Evolutionary conservation across 768 basidiomycete species (phyloP).

Genomic region (Phlegmacium glaucopus): DNA sequence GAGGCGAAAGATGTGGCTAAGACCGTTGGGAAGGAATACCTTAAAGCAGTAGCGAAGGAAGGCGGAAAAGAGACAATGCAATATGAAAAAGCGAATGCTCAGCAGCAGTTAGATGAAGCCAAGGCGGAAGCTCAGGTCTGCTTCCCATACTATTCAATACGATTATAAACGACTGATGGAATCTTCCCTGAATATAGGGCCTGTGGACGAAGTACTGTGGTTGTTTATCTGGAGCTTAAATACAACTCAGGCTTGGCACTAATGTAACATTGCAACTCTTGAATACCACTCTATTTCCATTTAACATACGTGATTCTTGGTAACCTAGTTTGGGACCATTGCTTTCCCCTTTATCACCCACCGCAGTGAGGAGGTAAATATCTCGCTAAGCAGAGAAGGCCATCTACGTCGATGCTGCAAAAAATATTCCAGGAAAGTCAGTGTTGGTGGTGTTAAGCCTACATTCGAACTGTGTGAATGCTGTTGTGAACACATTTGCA

Average conservation of each 20-base stretch:
- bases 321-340: too few relatives aligned
- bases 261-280: not conserved
- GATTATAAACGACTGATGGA: not conserved
- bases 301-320: not conserved
- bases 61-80: conserved; percentile 22
- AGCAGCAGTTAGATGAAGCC: conserved; percentile 23
- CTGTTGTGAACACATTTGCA: too few relatives aligned
- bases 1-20: conserved; percentile 9
- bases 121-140: conserved; percentile 25
- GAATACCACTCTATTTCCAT: not conserved
- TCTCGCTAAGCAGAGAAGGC: too few relatives aligned
- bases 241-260: not conserved
- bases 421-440: too few relatives aligned
- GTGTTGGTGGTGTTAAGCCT: too few relatives aligned
- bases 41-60: conserved; percentile 21
- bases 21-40: conserved; percentile 16
- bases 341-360: too few relatives aligned
- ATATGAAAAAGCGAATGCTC: conserved; percentile 18
- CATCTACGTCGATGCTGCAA: too few relatives aligned
- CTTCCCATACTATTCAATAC: not conserved
- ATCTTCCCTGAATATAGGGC: conserved; percentile 8
- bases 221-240: conserved; percentile 16
- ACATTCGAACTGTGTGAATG: too few relatives aligned
- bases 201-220: conserved; percentile 26
- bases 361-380: too few relatives aligned